phyloP scores from a whole-genome alignment of 192 early-diverging fungal species.

The Backusella macrospora region DNA sequence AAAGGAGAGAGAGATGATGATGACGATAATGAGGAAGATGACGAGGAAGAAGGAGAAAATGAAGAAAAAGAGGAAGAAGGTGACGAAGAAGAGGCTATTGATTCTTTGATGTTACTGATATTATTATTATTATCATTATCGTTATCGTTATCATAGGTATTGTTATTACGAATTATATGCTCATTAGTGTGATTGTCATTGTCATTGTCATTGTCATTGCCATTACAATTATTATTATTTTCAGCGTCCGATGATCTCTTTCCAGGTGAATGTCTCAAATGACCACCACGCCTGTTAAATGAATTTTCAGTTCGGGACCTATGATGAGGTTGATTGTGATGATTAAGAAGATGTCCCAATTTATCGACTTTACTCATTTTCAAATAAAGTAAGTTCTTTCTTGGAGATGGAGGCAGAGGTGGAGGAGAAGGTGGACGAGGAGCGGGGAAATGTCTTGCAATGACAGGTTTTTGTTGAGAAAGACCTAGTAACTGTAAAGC shows the following conservation, averaged over 20 bases:
- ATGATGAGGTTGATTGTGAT: neutral
- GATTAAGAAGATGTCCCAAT: neutral
- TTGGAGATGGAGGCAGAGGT: neutral
- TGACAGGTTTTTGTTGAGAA: neutral
- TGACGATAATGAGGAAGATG: neutral
- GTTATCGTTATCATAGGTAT: neutral
- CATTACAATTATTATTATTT: neutral
- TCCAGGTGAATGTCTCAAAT: neutral
- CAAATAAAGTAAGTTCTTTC: neutral
- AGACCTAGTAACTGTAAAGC: conserved; percentile 36
- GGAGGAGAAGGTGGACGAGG: neutral
- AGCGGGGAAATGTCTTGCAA: neutral
- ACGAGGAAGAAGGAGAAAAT: neutral
- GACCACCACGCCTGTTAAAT: neutral
- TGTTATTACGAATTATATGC: too few species aligned
- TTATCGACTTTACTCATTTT: neutral
- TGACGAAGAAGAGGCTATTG: neutral
- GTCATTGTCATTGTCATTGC: neutral
- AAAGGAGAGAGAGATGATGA: neutral
- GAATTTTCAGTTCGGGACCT: neutral
- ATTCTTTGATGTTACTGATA: neutral
- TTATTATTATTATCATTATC: neutral
- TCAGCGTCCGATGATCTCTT: neutral
- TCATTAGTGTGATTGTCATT: neutral
- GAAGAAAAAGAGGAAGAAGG: neutral